Evolutionary conservation across 2,329 filamentous ascomycete genomes (phyloP).

Genomic region (Scedosporium boydii): DNA sequence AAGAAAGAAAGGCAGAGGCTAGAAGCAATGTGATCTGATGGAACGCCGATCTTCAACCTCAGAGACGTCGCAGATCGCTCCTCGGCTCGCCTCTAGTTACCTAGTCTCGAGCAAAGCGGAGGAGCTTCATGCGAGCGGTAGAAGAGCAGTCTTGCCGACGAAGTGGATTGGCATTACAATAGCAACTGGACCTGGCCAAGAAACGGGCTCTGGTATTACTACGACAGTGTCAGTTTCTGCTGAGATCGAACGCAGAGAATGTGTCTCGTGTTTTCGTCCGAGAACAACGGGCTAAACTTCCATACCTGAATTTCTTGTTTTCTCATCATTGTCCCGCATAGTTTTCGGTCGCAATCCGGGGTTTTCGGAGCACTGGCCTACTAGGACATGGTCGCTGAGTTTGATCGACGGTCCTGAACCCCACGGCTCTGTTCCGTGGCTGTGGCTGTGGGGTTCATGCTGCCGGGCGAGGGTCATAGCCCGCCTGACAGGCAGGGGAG

Average conservation of each 20-base stretch:
- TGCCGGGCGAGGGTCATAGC: too few relatives aligned
- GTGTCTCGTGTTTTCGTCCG: background rate
- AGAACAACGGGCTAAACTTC: background rate
- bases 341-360: background rate
- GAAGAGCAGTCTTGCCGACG: too few relatives aligned
- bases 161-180: too few relatives aligned
- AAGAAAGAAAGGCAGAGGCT: background rate
- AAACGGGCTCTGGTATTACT: too few relatives aligned
- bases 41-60: background rate
- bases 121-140: background rate
- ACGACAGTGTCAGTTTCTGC: too few relatives aligned
- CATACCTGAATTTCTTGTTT: background rate
- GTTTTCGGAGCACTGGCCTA: background rate
- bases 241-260: too few relatives aligned
- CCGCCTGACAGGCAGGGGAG: too few relatives aligned
- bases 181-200: too few relatives aligned
- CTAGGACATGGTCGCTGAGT: background rate
- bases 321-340: background rate
- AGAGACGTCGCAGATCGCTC: slow-evolving; percentile 3
- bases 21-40: background rate
- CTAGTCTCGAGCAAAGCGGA: background rate
- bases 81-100: background rate
- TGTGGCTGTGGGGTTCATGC: too few relatives aligned
- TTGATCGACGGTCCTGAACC: background rate
- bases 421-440: background rate